Base-by-base conservation (phyloP, 371 early-diverging fungal species). In the Caulochytrium protostelioides region DNA sequence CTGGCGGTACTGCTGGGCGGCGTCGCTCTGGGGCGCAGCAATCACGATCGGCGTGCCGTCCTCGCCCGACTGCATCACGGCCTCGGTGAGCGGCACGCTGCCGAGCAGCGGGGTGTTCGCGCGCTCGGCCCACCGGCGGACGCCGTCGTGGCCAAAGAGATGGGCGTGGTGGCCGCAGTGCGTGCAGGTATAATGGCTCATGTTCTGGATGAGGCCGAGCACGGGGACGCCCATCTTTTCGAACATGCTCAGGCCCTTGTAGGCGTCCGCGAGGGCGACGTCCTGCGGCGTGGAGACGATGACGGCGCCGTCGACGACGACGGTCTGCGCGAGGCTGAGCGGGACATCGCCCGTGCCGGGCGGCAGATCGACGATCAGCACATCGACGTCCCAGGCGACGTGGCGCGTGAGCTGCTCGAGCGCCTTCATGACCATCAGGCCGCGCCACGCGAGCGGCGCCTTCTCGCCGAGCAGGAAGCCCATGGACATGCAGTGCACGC, bases 401-500 rank as follows among this genome's bases (percentile, higher is more conserved):
- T 81, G 72, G 43, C 81, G 72, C 31, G 84, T 38, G 35, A 86
- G 51, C 46, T 84, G 84, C 38, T 86, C 79, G 13, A 86, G 53
- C 2, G 80, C 83, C 49, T 86, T 86, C 86, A 86, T 86, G 3
- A 86, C 82, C 84, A 87, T 83, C 41, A 87, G 46, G 2, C 87
- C 87, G 30, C 87, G 62, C 87, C 87, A 87, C 10, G 79, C 87
- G 1, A 87, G 76, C 4, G 83, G 70, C 0, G 64, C 68, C 19
- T 76, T 74, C 41, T 74, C 65, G 16, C 59, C 72, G 4, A 83
- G 67, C 25, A 87, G 46, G 39, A 81, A 83, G 7, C 87, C 87
- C 79, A 87, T 84, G 0, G 81, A 80, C 83, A 87, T 87, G 44
- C 76, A 74, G 35, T 79, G 65, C 16, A 84, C 74, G 15, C 83